These are phyloP conservation scores for Fusarium citri DNA, from an alignment of 2,329 filamentous ascomycete species.

Conservation along the genomic window DNA sequence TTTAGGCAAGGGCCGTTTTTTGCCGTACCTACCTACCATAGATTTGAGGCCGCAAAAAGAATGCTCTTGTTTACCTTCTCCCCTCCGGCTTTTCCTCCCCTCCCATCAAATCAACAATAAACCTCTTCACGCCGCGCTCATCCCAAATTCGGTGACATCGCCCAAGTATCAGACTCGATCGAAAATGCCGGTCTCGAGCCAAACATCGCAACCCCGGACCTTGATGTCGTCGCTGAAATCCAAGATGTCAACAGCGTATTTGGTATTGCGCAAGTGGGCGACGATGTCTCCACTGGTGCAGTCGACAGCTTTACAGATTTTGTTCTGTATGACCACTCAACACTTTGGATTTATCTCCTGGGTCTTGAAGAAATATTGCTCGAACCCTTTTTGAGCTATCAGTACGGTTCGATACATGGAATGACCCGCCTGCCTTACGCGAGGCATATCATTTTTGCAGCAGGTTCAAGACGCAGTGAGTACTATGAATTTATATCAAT, in stretches of 20 bases:
- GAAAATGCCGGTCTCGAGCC: background rate
- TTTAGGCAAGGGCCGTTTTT: too few relatives aligned
- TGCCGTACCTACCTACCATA: too few relatives aligned
- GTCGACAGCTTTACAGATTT: background rate
- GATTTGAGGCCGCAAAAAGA: too few relatives aligned
- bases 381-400: background rate
- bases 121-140: background rate
- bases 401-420: background rate
- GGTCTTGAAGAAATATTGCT: background rate
- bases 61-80: too few relatives aligned
- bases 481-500: background rate
- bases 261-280: background rate
- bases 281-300: background rate
- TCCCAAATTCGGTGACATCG: background rate
- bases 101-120: too few relatives aligned
- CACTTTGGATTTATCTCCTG: conserved; percentile 6
- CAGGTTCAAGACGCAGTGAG: background rate
- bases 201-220: fast-evolving
- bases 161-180: background rate
- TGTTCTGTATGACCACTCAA: background rate
- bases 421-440: background rate
- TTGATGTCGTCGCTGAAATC: background rate
- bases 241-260: background rate
- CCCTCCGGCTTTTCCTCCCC: too few relatives aligned
- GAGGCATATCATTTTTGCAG: conserved; percentile 2